Conservation (phyloP, 805 yeast genomes). For the Yamadazyma tumulicola region DNA sequence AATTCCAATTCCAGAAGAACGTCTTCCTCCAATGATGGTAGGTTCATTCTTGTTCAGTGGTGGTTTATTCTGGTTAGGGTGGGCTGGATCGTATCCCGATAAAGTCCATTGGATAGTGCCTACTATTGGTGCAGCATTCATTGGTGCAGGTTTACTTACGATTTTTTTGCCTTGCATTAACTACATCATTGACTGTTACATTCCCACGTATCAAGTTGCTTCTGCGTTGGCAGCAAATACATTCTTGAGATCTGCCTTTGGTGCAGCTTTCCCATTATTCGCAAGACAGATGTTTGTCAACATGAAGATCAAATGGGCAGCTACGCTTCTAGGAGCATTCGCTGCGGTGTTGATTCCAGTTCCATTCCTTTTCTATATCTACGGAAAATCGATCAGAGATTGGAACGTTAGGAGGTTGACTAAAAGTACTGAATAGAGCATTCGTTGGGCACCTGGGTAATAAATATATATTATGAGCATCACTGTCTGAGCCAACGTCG, state of each 20-base stretch:
- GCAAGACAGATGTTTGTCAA: constrained; percentile 49
- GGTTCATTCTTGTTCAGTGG: constrained; percentile 71
- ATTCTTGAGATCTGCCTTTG: constrained; percentile 55
- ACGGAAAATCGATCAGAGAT: constrained; percentile 38
- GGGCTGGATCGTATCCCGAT: constrained; percentile 78
- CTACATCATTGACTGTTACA: constrained; percentile 59
- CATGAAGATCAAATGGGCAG: constrained; percentile 53
- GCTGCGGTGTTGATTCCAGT: constrained; percentile 52
- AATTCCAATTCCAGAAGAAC: constrained; percentile 68
- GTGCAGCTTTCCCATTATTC: constrained; percentile 60
- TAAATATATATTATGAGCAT: no score
- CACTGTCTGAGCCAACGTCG: no score
- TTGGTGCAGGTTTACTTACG: constrained; percentile 47
- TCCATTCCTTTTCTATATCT: constrained; percentile 51
- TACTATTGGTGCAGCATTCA: constrained; percentile 41
- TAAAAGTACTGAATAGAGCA: no score
- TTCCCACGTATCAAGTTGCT: constrained; percentile 56
- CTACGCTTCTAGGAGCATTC: constrained; percentile 50
- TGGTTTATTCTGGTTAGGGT: constrained; percentile 82
- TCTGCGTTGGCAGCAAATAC: constrained; percentile 66
- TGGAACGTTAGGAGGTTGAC: no score
- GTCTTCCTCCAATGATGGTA: constrained; percentile 72
- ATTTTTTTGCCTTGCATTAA: constrained; percentile 59
- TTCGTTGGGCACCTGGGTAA: no score
- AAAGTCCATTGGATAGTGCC: constrained; percentile 76